Evolutionary conservation across 164 flowering plant species (phyloP).

Genomic region (Nelumbo lutea): DNA sequence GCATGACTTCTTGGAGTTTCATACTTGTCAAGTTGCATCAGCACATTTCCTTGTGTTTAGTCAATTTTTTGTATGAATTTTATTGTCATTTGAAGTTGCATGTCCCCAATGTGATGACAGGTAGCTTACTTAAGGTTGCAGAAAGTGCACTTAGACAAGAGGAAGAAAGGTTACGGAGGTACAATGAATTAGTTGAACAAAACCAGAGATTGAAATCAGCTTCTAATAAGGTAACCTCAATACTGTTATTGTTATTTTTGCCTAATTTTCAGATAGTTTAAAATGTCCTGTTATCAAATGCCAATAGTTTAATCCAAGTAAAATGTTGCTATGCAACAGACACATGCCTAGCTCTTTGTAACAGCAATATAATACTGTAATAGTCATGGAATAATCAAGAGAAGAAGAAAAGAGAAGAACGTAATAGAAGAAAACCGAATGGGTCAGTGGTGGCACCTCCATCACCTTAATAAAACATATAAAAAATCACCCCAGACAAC

Average conservation of each 20-base stretch:
- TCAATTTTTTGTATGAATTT: neutral
- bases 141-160: conserved; percentile 55
- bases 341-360: too few species aligned
- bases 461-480: too few species aligned
- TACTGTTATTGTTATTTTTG: neutral
- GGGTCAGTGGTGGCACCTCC: too few species aligned
- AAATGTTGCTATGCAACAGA: too few species aligned
- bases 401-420: too few species aligned
- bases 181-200: conserved; percentile 38
- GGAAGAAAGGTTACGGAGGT: conserved; percentile 42
- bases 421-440: too few species aligned
- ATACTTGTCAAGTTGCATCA: neutral
- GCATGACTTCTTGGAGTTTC: neutral
- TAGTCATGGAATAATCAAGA: too few species aligned
- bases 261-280: too few species aligned
- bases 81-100: conserved; percentile 5
- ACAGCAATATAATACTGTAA: too few species aligned
- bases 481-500: too few species aligned
- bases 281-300: too few species aligned
- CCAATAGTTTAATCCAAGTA: too few species aligned
- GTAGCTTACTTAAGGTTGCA: conserved; percentile 41
- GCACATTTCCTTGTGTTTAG: neutral
- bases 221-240: conserved; percentile 40
- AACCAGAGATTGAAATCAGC: conserved; percentile 34
- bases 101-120: conserved; percentile 24